Evolutionary conservation across 257 asterid species (phyloP), one percentile per base, ranked within the genome.

Genomic region (Solanum pimpinellifolium): DNA sequence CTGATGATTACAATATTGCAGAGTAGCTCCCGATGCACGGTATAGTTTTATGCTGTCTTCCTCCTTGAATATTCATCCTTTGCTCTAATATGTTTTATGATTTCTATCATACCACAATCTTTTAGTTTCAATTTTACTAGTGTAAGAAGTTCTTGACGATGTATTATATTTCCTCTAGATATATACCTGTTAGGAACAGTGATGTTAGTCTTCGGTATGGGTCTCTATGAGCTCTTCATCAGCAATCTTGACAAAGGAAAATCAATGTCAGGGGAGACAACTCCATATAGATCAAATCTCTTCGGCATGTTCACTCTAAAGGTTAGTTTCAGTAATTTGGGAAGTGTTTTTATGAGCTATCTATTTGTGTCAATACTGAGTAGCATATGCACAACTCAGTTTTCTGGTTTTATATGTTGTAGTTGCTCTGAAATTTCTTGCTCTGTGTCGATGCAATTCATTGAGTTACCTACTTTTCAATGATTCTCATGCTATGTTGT

Each of bases 131-230:
- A 3, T 46, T 27, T 44, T 18, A 31, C 3, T 69, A 47, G 33
- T 37, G 29, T 33, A 18, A 68, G 60, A 59, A 41, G 60, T 85
- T 83, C 41, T 66, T 76, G 74, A 56, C 74, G 72, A 13, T 29
- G 37, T 44, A 72, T 7, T 84, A 21, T 83, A 73, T 66, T 52
- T 14, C 59, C 21, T 52, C 15, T 85, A 95, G 99, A 96, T 93
- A 94, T 94, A 35, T 96, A 96, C 88, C 93, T 96, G 47, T 88
- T 96, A 59, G 99, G 99, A 88, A 96, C 99, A 65, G 99, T 96
- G 91, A 96, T 96, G 99, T 49, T 96, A 92, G 98, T 96, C 13
- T 96, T 96, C 37, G 99, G 98, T 37, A 94, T 94, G 98, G 99
- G 99, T 60, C 98, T 96, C 3, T 96, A 96, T 85, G 99, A 96